Conservation (phyloP, 169 alveolate species). For the Plasmodium inui region DNA sequence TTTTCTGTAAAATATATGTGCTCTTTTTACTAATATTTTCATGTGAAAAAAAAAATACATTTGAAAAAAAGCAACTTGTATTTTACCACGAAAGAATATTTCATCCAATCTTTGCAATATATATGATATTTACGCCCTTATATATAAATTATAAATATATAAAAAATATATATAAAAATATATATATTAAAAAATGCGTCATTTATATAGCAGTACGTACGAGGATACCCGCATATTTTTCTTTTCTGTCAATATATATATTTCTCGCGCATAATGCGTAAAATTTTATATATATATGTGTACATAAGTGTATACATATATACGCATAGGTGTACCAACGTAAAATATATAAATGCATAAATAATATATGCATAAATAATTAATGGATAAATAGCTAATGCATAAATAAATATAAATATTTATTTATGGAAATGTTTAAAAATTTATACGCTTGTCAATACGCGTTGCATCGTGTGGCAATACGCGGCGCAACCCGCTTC, state of each 20-base stretch:
- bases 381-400: not conserved
- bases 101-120: not conserved
- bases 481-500: not conserved
- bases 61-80: not conserved
- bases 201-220: slow-evolving; percentile 8
- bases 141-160: slow-evolving; percentile 6
- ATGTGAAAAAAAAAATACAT: slow-evolving; percentile 7
- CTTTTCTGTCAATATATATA: slow-evolving; percentile 4
- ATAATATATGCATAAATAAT: not conserved
- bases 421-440: slow-evolving; percentile 2
- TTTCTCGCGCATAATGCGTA: not conserved
- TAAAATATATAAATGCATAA: not conserved
- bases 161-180: too few species aligned
- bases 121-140: not conserved
- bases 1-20: not conserved
- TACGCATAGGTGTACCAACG: not conserved
- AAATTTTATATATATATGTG: not conserved
- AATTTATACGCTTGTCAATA: not conserved
- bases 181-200: not conserved
- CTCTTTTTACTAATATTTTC: not conserved
- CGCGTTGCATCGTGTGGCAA: not conserved
- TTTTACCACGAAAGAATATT: not conserved
- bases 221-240: not conserved
- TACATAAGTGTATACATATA: not conserved
- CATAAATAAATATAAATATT: slow-evolving; percentile 6